These are phyloP conservation scores for Dichotomopilus funicola DNA, from an alignment of 2,329 filamentous ascomycete species.

Conservation along the genomic window DNA sequence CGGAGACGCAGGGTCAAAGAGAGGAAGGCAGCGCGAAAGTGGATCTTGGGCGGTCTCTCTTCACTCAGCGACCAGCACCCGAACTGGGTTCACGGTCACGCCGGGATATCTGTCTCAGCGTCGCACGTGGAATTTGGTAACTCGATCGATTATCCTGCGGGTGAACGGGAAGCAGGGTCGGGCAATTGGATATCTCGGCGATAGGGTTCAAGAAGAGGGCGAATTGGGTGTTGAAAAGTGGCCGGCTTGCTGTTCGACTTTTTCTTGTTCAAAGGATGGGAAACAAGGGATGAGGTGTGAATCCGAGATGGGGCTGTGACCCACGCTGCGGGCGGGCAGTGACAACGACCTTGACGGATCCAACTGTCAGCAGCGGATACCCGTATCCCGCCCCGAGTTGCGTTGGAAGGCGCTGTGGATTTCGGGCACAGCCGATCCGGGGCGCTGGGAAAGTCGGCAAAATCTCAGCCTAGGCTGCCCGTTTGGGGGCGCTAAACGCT, in stretches of 20 bases:
- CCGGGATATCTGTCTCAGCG: neutral
- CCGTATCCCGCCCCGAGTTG: constrained; percentile 2
- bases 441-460: neutral
- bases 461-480: too few relatives aligned
- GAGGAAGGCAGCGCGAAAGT: constrained; percentile 7
- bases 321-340: too few relatives aligned
- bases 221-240: neutral
- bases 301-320: too few relatives aligned
- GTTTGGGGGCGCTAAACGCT: too few relatives aligned
- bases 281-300: too few relatives aligned
- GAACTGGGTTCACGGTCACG: neutral
- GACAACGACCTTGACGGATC: too few relatives aligned
- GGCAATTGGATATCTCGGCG: neutral
- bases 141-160: neutral
- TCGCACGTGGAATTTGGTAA: constrained; percentile 3
- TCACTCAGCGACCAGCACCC: neutral
- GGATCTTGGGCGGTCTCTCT: constrained; percentile 3
- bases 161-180: neutral
- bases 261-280: too few relatives aligned
- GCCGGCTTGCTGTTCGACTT: neutral
- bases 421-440: constrained; percentile 11
- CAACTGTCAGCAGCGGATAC: too few relatives aligned
- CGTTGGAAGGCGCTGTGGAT: constrained; percentile 10
- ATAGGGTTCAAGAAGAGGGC: neutral
- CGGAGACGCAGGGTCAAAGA: neutral